Evolutionary conservation across 139 green algal genomes (phyloP), one percentile per base, ranked within the genome.

Genomic region (Marvania coccoides): DNA sequence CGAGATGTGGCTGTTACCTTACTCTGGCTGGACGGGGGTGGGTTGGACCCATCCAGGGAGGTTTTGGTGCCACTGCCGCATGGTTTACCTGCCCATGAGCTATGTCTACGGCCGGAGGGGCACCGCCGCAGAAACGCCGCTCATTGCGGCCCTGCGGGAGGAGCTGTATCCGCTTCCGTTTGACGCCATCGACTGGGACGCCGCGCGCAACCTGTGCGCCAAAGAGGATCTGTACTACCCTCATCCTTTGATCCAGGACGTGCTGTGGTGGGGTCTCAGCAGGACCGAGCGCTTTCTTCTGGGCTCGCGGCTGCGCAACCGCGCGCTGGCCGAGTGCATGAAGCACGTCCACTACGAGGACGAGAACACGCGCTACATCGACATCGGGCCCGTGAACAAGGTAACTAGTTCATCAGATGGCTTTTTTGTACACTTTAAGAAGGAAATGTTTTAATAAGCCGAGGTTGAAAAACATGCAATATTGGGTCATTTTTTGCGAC

Each of bases 341-440:
- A 79, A 86, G 71, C 94, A 96, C 79, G 84, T 98, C 8, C 88
- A 96, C 62, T 99, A 98, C 59, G 94, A 99, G 89, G 94, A 99
- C 69, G 89, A 96, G 72, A 98, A 96, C 85, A 99, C 94, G 4
- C 82, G 93, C 3, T 98, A 98, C 71, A 70, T 98, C 1, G 81
- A 91, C 81, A 98, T 99, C 46, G 94, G 94, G 0, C 94, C 94
- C 0, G 94, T 99, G 15, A 99, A 99, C 84, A 99, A 99, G 85
- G n/a, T n/a, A n/a, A n/a, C n/a, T n/a, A n/a, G n/a, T n/a, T n/a
- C n/a, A n/a, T n/a, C n/a, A n/a, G n/a, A n/a, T n/a, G n/a, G n/a
- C n/a, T n/a, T n/a, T n/a, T n/a, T n/a, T n/a, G n/a, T n/a, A n/a
- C n/a, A n/a, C n/a, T n/a, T n/a, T n/a, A n/a, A n/a, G n/a, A n/a